phyloP scores from a whole-genome alignment of 805 yeast genomes.

The Metschnikowia chrysomelidarum region DNA sequence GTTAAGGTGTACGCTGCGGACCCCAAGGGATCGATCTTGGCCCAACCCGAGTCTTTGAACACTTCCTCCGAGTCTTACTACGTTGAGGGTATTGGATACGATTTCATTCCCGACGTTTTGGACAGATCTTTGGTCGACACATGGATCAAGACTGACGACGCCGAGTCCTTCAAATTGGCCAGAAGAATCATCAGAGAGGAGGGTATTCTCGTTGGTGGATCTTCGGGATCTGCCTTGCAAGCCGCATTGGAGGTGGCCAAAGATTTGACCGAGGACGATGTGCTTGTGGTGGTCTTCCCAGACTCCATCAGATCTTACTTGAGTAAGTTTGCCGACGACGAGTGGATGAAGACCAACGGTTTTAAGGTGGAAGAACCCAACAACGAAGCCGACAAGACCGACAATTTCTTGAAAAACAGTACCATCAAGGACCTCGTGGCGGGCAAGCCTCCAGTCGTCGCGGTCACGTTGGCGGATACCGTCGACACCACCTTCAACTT shows the following conservation, averaged over 20 bases:
- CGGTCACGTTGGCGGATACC: conserved; percentile 60
- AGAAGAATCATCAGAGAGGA: conserved; percentile 80
- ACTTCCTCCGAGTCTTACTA: conserved; percentile 57
- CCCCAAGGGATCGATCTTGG: conserved; percentile 83
- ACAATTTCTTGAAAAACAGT: conserved; percentile 35
- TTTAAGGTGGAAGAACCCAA: conserved; percentile 56
- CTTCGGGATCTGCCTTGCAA: conserved; percentile 79
- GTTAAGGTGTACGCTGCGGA: conserved; percentile 75
- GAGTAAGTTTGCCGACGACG: conserved; percentile 86
- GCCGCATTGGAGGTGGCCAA: conserved; percentile 72
- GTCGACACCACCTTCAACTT: conserved; percentile 65
- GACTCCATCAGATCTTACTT: conserved; percentile 84
- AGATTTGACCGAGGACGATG: conserved; percentile 68
- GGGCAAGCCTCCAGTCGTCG: conserved; percentile 71
- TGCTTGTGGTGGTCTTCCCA: conserved; percentile 78
- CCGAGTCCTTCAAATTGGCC: conserved; percentile 74
- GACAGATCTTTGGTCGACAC: conserved; percentile 62
- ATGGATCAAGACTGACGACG: conserved; percentile 87
- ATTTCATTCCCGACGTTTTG: conserved; percentile 80
- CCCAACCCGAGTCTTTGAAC: conserved; percentile 73
- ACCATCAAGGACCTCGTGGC: conserved; percentile 65
- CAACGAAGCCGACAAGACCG: conserved; percentile 42
- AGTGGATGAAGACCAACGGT: conserved; percentile 81
- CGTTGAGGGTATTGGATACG: conserved; percentile 92
- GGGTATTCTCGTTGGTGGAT: conserved; percentile 88